Base-by-base conservation (phyloP, 129 eudicot genomes). In the Flaveria linearis region DNA sequence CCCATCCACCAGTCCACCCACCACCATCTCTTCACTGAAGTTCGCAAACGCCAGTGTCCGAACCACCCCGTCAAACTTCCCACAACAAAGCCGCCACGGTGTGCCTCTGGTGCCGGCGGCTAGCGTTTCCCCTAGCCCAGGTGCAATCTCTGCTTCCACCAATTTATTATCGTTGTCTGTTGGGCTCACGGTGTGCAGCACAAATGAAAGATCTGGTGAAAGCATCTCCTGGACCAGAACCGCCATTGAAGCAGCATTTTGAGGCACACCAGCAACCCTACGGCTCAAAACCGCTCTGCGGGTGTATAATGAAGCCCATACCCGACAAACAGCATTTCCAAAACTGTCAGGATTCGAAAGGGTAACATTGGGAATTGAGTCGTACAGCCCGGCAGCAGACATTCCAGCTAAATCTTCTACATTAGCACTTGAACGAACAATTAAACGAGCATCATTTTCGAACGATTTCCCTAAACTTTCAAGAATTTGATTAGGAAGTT, bases 391-490 rank as follows among this genome's bases (percentile, higher is more conserved):
- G 5, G 98, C 98, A 51, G 98, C 98, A 15, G 98, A 93, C 98
- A 93, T 93, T 74, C 98, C 98, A 8, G 97, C 98, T 76, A 93
- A 85, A 84, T 93, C 98, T 84, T 93, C 98, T 0, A 93, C 98
- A 49, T 90, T 93, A 39, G 98, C 98, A 77, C 98, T 93, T 18
- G 98, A 93, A 9, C 98, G 91, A 41, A 90, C 97, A 25, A 90
- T 90, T 73, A 93, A 72, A 16, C 89, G 87, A 0, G 87, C 77
- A 49, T 86, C 85, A 9, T n/a, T 58, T 16, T 91, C 81, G 55
- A 93, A 93, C 56, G 60, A 33, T 69, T 75, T 77, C 15, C 82
- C 84, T 14, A 93, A 63, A 69, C 75, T 79, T 82, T 90, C 82
- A 39, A 85, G 36, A 39, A 84, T 55, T 43, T 73, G 84, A 62